A percentile compares a stretch with the other conserved stretches of the same genome.
Evolutionary conservation across 2,329 filamentous ascomycete species (phyloP).

Genomic region (Xylariaceae sp.): DNA sequence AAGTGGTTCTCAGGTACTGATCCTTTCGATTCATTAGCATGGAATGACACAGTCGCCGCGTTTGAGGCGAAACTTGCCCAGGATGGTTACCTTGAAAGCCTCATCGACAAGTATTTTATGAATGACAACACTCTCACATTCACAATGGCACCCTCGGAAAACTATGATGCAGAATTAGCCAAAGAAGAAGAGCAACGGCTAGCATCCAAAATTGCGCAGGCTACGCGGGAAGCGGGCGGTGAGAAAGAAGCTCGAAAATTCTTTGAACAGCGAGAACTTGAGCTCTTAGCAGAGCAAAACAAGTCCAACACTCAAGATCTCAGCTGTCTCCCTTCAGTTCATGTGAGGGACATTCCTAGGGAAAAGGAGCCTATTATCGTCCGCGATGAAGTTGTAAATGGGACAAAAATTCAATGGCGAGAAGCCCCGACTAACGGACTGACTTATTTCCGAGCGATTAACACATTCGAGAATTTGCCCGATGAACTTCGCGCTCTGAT

Average conservation of each 20-base stretch:
- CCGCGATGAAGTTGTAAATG: conserved; percentile 69
- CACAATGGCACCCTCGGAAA: conserved; percentile 87
- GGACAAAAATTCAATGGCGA: conserved; percentile 82
- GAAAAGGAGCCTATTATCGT: conserved; percentile 67
- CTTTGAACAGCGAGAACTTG: conserved; percentile 79
- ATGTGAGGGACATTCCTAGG: conserved; percentile 88
- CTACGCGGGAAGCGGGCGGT: conserved; percentile 71
- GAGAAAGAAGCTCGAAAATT: conserved; percentile 73
- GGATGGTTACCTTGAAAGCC: conserved; percentile 79
- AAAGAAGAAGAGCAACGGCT: conserved; percentile 79
- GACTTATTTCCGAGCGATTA: conserved; percentile 93
- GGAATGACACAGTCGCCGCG: conserved; percentile 84
- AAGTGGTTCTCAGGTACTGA: conserved; percentile 96
- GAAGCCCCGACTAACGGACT: conserved; percentile 94
- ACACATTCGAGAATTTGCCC: conserved; percentile 78
- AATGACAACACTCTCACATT: conserved; percentile 89
- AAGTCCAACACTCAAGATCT: conserved; percentile 85
- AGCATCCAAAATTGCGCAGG: conserved; percentile 74
- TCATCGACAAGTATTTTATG: conserved; percentile 89
- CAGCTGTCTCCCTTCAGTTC: conserved; percentile 84
- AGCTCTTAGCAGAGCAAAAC: conserved; percentile 81
- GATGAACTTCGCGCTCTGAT: conserved; percentile 84
- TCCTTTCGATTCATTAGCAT: conserved; percentile 88
- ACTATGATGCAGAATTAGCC: conserved; percentile 75
- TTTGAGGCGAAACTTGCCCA: conserved; percentile 81